phyloP scores from a whole-genome alignment of 768 basidiomycete genomes.

The Lepiota venenata region DNA sequence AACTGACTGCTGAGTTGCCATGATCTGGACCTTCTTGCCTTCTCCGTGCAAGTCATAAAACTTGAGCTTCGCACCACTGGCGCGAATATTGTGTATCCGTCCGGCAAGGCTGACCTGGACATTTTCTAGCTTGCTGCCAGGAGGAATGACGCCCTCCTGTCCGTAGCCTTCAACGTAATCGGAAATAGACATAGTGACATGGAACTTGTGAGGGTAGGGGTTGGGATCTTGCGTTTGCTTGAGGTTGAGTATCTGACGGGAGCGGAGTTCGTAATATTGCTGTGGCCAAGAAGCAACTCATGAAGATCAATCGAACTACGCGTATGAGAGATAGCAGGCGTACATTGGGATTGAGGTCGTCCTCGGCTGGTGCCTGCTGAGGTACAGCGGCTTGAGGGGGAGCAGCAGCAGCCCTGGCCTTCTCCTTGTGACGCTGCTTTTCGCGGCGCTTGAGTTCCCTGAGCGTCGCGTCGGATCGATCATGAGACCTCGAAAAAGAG shows the following conservation, averaged over 20 bases:
- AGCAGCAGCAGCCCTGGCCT: conserved; percentile 47
- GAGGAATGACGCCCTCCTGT: conserved; percentile 60
- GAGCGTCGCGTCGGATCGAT: conserved; percentile 18
- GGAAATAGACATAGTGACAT: conserved; percentile 76
- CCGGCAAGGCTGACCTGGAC: conserved; percentile 75
- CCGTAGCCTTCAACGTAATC: conserved; percentile 75
- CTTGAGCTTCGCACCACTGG: conserved; percentile 75
- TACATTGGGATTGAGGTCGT: conserved; percentile 89
- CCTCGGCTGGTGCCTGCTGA: conserved; percentile 51
- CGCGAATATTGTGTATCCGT: conserved; percentile 87
- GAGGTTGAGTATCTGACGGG: conserved; percentile 81
- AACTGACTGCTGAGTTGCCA: conserved; percentile 82
- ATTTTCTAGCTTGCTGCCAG: conserved; percentile 67
- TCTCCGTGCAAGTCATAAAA: conserved; percentile 96
- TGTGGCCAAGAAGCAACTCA: conserved; percentile 27
- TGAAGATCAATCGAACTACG: background rate
- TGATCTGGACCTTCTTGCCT: conserved; percentile 91
- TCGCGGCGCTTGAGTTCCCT: conserved; percentile 95
- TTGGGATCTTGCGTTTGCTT: conserved; percentile 83
- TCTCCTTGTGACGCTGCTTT: conserved; percentile 85
- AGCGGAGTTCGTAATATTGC: conserved; percentile 98
- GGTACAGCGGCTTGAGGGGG: conserved; percentile 37
- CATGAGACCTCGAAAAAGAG: conserved; percentile 19
- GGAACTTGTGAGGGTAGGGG: conserved; percentile 99
- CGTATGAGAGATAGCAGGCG: conserved; percentile 27